phyloP scores from a whole-genome alignment of 2,329 filamentous ascomycete species.

The Botrytis tulipae region DNA sequence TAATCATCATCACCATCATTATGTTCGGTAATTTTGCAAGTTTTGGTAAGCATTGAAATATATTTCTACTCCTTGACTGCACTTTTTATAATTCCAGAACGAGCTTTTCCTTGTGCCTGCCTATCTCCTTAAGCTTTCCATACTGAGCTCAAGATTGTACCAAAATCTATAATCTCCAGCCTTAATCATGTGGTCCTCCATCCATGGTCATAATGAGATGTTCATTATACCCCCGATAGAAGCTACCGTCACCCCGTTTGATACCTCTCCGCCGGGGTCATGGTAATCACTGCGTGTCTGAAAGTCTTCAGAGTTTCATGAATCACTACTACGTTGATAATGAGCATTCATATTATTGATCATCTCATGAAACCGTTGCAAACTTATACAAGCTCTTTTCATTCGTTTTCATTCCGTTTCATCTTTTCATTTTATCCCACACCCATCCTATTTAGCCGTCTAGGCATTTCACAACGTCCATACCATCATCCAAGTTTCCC shows the following conservation, averaged over 20 bases:
- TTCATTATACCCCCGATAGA: background rate
- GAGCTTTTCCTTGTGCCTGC: background rate
- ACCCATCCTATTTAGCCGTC: background rate
- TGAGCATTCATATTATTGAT: slow-evolving; percentile 1
- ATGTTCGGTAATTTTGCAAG: slow-evolving; percentile 20
- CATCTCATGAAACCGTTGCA: background rate
- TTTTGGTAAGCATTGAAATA: slow-evolving; percentile 21
- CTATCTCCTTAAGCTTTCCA: background rate
- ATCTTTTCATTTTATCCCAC: background rate
- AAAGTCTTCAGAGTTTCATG: background rate
- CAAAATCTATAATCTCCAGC: background rate
- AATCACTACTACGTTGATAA: background rate
- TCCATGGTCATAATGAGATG: background rate
- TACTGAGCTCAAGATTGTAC: background rate
- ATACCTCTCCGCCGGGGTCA: background rate
- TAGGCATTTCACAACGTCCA: background rate
- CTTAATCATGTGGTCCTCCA: background rate
- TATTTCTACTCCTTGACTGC: background rate
- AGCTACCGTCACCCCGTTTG: background rate
- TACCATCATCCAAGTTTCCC: background rate
- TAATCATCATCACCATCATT: slow-evolving; percentile 11
- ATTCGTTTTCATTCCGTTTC: background rate
- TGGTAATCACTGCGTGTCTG: background rate
- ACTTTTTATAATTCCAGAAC: background rate
- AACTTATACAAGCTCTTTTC: background rate